These are phyloP conservation scores for Curvularia sp. DNA, from an alignment of 2,329 filamentous ascomycete genomes.

Conservation along the genomic window DNA sequence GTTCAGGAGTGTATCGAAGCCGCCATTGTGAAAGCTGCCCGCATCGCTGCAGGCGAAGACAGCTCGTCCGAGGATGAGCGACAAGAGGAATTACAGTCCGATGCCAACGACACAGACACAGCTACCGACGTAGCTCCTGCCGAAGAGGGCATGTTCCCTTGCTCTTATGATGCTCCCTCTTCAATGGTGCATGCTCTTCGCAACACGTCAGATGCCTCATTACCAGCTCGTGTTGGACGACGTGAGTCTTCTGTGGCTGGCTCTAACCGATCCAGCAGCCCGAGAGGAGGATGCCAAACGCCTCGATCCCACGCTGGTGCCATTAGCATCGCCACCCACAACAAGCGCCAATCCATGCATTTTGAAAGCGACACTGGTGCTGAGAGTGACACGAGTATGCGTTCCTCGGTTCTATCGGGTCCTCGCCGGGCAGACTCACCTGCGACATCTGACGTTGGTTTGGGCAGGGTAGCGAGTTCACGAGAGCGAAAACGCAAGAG, in stretches of 20 bases:
- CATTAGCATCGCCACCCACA: slow-evolving; percentile 64
- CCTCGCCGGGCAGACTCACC: slow-evolving; percentile 85
- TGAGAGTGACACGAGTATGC: slow-evolving; percentile 85
- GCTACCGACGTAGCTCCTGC: slow-evolving; percentile 30
- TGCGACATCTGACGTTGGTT: slow-evolving; percentile 77
- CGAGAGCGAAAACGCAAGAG: slow-evolving; percentile 87
- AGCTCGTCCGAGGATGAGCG: slow-evolving; percentile 71
- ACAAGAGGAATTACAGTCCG: slow-evolving; percentile 55
- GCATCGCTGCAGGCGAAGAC: slow-evolving; percentile 82
- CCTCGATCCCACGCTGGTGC: slow-evolving; percentile 79
- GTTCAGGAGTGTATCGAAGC: slow-evolving; percentile 96
- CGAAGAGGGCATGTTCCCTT: slow-evolving; percentile 64
- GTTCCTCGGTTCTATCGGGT: slow-evolving; percentile 78
- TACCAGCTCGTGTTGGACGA: slow-evolving; percentile 55
- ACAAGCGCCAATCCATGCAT: slow-evolving; percentile 78
- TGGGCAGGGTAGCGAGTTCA: slow-evolving; percentile 78
- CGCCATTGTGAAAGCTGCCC: slow-evolving; percentile 86
- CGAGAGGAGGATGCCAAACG: slow-evolving; percentile 81
- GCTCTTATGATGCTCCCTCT: slow-evolving; percentile 65
- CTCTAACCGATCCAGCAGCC: slow-evolving; percentile 87
- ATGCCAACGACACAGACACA: slow-evolving; percentile 51
- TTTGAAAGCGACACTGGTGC: slow-evolving; percentile 84
- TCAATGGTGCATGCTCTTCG: slow-evolving; percentile 64
- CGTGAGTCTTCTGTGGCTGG: slow-evolving; percentile 69
- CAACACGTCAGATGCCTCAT: slow-evolving; percentile 59